Evolutionary conservation across 140 eudicot genomes (phyloP).

Genomic region (Cichorium intybus): DNA sequence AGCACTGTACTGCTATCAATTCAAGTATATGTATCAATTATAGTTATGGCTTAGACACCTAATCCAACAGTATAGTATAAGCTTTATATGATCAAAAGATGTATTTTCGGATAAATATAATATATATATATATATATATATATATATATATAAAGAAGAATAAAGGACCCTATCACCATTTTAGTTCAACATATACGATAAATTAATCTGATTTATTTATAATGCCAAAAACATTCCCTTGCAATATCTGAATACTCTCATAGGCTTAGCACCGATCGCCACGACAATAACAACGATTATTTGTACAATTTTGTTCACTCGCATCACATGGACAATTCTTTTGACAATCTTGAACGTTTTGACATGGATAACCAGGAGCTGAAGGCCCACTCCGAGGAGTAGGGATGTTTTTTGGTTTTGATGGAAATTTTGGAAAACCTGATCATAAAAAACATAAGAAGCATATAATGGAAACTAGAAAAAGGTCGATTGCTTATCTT

Average conservation of each 20-base stretch:
- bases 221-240: no score
- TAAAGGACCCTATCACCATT: no score
- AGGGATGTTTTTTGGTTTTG: background rate
- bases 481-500: background rate
- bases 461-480: background rate
- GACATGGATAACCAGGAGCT: background rate
- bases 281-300: conserved; percentile 1
- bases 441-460: background rate
- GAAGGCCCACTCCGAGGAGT: background rate
- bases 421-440: conserved; percentile 2
- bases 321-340: background rate
- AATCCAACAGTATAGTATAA: no score
- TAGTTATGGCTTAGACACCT: no score
- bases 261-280: background rate
- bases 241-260: background rate
- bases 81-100: no score
- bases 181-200: no score
- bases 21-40: no score
- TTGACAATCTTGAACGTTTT: background rate
- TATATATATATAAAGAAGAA: no score
- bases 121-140: no score
- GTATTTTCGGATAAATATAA: no score
- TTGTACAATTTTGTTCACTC: background rate
- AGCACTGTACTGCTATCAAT: no score
- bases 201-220: no score